These are phyloP conservation scores for Claviceps quebecensis DNA, from an alignment of 2,329 filamentous ascomycete species.

Conservation along the genomic window DNA sequence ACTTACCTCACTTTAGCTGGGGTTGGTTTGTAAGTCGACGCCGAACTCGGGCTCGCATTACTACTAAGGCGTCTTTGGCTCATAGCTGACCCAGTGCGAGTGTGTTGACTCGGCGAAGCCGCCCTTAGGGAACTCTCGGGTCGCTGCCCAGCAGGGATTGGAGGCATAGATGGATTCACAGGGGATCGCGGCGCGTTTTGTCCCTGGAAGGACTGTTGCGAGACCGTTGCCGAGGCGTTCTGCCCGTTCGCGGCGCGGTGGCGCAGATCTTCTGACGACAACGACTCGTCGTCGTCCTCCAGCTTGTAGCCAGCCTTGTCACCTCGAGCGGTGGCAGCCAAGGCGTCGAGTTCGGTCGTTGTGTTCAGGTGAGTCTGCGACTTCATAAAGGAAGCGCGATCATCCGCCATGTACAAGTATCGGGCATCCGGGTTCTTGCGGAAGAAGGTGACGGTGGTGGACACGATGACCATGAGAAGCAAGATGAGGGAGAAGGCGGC, in stretches of 20 bases:
- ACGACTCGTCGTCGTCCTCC: constrained; percentile 28
- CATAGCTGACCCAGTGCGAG: constrained; percentile 7
- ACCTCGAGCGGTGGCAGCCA: constrained; percentile 77
- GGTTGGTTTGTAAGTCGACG: constrained; percentile 15
- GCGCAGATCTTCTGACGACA: constrained; percentile 24
- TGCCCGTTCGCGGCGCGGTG: constrained; percentile 19
- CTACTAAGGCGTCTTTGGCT: constrained; percentile 16
- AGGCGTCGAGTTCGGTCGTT: constrained; percentile 77
- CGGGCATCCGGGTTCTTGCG: constrained; percentile 90
- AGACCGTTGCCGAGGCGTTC: constrained; percentile 13
- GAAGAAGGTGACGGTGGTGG: constrained; percentile 56
- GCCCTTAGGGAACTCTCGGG: constrained; percentile 22
- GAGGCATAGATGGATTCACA: constrained; percentile 28
- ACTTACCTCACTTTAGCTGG: constrained; percentile 27
- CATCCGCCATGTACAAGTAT: constrained; percentile 93
- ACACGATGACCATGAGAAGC: constrained; percentile 58
- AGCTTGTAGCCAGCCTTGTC: constrained; percentile 47
- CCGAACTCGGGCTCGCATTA: constrained; percentile 22
- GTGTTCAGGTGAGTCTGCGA: constrained; percentile 66
- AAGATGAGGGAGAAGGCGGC: constrained; percentile 71
- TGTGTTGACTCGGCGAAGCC: constrained; percentile 22
- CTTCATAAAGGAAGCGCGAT: constrained; percentile 95
- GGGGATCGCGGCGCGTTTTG: constrained; percentile 17
- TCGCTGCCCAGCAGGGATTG: constrained; percentile 26
- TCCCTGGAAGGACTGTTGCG: constrained; percentile 18